Percentiles rank a stretch among this genome's conserved stretches.
These are phyloP conservation scores for Geosmithia putterillii DNA, from an alignment of 2,329 filamentous ascomycete genomes.

Conservation along the genomic window DNA sequence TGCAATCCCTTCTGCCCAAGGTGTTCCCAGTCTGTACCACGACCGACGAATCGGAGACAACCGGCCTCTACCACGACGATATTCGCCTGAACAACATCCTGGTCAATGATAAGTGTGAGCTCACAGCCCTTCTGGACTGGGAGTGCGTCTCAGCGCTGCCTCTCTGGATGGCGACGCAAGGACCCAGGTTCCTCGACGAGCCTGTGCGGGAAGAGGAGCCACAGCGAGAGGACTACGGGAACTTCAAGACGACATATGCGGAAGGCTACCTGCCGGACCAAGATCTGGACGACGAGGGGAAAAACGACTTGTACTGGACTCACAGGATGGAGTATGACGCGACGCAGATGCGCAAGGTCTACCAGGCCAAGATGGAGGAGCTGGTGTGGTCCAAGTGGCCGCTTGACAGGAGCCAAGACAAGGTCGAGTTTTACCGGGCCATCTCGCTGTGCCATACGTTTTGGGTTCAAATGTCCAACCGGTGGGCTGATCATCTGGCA, in stretches of 20 bases:
- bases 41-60: conserved; percentile 13
- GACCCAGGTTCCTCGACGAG: conserved; percentile 20
- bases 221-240: conserved; percentile 13
- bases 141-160: conserved; percentile 27
- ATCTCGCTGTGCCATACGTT: no score
- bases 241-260: conserved; percentile 9
- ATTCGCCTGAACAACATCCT: conserved; percentile 25
- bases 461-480: no score
- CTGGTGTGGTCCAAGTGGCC: no score
- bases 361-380: not conserved
- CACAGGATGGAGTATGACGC: conserved; percentile 26
- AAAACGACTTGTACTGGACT: conserved; percentile 24
- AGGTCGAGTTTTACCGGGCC: no score
- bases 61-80: conserved; percentile 21
- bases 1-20: conserved; percentile 15
- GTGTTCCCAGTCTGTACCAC: conserved; percentile 16
- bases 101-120: conserved; percentile 18
- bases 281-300: conserved; percentile 23
- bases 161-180: conserved; percentile 19
- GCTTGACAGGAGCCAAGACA: no score
- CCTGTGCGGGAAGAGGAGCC: conserved; percentile 16
- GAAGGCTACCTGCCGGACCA: conserved; percentile 1
- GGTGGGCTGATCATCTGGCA: no score
- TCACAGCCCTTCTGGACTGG: conserved; percentile 28
- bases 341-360: conserved; percentile 21